A percentile compares a stretch with the other conserved stretches of the same genome.
Evolutionary conservation across 2,329 filamentous ascomycete genomes (phyloP).

Genomic region (Colletotrichum nymphaeae): DNA sequence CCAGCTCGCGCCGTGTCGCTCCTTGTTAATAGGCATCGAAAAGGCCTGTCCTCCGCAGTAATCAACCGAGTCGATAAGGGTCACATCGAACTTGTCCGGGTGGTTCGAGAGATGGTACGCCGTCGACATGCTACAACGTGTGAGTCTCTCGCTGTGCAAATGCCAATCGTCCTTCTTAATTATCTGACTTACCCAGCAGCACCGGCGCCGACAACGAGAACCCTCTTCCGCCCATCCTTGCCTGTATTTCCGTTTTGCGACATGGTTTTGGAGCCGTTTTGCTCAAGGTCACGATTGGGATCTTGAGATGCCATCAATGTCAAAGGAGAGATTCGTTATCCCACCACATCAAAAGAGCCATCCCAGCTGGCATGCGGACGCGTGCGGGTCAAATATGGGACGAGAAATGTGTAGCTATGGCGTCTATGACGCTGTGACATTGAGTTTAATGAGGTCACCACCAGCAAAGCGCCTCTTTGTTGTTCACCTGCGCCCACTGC

Average conservation of each 20-base stretch:
- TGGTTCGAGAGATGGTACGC: slow-evolving; percentile 70
- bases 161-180: too few relatives aligned
- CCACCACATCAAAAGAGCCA: too few relatives aligned
- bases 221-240: slow-evolving; percentile 42
- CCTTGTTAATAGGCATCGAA: slow-evolving; percentile 69
- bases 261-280: slow-evolving; percentile 25
- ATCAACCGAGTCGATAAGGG: slow-evolving; percentile 65
- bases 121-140: slow-evolving; percentile 59
- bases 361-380: not conserved
- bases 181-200: slow-evolving; percentile 47
- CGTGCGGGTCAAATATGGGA: slow-evolving; percentile 16
- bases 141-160: not conserved
- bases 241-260: slow-evolving; percentile 27
- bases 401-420: not conserved
- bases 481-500: not conserved
- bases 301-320: slow-evolving; percentile 5
- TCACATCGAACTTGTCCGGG: slow-evolving; percentile 69
- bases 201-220: slow-evolving; percentile 54
- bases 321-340: not conserved
- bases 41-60: slow-evolving; percentile 73
- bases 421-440: slow-evolving; percentile 36
- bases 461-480: slow-evolving; percentile 5
- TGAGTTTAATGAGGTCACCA: slow-evolving; percentile 29
- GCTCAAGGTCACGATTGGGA: slow-evolving; percentile 22
- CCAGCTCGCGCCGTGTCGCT: slow-evolving; percentile 69